Conservation (phyloP, 2,329 filamentous ascomycete species). For the Alternaria rosae region DNA sequence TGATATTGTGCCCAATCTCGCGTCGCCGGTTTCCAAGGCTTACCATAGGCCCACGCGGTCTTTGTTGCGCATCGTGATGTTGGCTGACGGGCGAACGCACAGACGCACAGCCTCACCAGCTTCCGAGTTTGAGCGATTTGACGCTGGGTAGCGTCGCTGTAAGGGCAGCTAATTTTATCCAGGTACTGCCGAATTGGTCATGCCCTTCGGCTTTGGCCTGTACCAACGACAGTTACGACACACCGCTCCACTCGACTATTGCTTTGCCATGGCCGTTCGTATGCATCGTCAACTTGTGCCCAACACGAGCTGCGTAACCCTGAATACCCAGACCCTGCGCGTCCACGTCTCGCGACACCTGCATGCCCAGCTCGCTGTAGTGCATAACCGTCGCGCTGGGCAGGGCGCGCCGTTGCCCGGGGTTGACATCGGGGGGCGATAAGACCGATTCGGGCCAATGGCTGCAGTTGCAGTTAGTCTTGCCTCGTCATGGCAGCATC, state of each 20-base stretch:
- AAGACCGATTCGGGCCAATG: conserved; percentile 35
- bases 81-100: conserved; percentile 15
- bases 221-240: conserved; percentile 6
- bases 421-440: conserved; percentile 32
- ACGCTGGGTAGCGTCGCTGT: conserved; percentile 44
- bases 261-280: conserved; percentile 14
- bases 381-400: conserved; percentile 9
- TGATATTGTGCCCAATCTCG: no score
- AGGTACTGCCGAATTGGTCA: conserved; percentile 28
- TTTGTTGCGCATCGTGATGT: conserved; percentile 4
- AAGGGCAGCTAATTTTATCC: conserved; percentile 40
- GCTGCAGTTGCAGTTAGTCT: conserved; percentile 21
- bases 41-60: background rate
- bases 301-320: conserved; percentile 5
- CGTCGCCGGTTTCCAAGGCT: background rate
- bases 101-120: conserved; percentile 35
- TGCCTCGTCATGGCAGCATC: conserved; percentile 36
- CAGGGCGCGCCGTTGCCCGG: conserved; percentile 14
- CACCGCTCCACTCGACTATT: conserved; percentile 18
- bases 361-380: conserved; percentile 14
- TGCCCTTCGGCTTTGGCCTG: conserved; percentile 8
- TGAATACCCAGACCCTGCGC: conserved; percentile 14
- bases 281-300: conserved; percentile 5
- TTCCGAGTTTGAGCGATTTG: conserved; percentile 47
- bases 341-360: conserved; percentile 23